phyloP scores from a whole-genome alignment of 2,329 filamentous ascomycete species.

The Apiospora rasikravindrae region DNA sequence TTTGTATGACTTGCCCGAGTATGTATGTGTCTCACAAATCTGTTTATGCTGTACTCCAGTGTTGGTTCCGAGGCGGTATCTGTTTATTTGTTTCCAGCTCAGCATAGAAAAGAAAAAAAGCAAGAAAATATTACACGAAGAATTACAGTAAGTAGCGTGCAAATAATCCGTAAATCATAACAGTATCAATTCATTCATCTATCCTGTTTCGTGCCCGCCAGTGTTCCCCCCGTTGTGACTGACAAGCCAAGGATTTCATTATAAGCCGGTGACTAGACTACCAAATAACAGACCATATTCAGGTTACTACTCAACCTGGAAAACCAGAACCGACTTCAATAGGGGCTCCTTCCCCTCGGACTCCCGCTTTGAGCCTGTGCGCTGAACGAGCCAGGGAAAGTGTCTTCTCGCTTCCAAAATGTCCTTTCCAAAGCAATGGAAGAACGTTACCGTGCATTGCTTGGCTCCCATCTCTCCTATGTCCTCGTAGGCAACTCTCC shows the following conservation, averaged over 20 bases:
- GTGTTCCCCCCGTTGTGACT: background rate
- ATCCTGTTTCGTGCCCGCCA: background rate
- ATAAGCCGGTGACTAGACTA: background rate
- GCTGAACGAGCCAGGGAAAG: background rate
- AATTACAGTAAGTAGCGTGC: background rate
- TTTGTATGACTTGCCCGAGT: too few species aligned
- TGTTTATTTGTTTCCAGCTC: too few species aligned
- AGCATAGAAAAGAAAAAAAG: too few species aligned
- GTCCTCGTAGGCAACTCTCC: background rate
- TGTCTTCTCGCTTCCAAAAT: background rate
- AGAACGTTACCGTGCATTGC: background rate
- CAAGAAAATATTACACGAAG: background rate
- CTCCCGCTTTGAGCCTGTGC: background rate
- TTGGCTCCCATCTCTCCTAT: background rate
- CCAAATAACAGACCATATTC: too few species aligned
- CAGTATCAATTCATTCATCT: background rate
- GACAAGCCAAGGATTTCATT: too few species aligned
- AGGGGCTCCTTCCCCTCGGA: background rate
- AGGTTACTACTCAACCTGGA: background rate
- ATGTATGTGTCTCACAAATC: too few species aligned
- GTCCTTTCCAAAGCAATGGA: background rate
- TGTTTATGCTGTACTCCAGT: too few species aligned
- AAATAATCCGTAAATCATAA: background rate
- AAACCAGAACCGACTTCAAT: background rate
- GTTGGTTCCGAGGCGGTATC: too few species aligned